Evolutionary conservation across 495 filamentous ascomycete genomes (phyloP).

Genomic region (Penicillium simplicissimum): DNA sequence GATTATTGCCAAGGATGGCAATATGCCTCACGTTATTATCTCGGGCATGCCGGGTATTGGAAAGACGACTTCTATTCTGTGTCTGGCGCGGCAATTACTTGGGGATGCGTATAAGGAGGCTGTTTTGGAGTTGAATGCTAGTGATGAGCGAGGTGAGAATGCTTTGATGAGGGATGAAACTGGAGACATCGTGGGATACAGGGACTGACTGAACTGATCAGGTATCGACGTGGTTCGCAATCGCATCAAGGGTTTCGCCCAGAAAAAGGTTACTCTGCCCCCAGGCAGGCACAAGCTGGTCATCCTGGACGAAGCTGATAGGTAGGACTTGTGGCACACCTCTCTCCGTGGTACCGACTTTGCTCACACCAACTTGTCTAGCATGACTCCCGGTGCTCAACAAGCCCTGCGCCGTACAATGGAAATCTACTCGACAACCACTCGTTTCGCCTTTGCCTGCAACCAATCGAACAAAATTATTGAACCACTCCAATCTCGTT

Average conservation of each 20-base stretch:
- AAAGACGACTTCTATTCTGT: conserved; percentile 96
- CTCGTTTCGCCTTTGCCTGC: conserved; percentile 96
- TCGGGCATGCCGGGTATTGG: conserved; percentile 99
- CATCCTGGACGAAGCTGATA: conserved; percentile 97
- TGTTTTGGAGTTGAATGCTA: conserved; percentile 93
- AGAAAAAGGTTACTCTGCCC: conserved; percentile 98
- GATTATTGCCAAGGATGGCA: conserved; percentile 98
- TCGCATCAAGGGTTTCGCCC: conserved; percentile 96
- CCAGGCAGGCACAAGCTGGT: conserved; percentile 91
- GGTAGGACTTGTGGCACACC: conserved; percentile 35
- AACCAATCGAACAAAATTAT: conserved; percentile 99
- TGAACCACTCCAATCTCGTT: conserved; percentile 93
- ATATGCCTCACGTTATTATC: conserved; percentile 99
- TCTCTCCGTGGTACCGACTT: neutral
- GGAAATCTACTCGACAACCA: conserved; percentile 98
- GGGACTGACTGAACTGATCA: conserved; percentile 29
- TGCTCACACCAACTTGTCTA: conserved; percentile 15
- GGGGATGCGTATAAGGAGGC: conserved; percentile 97
- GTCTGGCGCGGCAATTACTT: conserved; percentile 87
- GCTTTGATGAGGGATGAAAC: neutral
- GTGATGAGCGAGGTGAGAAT: conserved; percentile 79
- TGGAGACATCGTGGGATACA: neutral
- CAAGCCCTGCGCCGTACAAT: conserved; percentile 95
- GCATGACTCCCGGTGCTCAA: conserved; percentile 95
- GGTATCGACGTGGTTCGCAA: conserved; percentile 98